Percentiles rank a stretch among this genome's conserved stretches.
phyloP scores from a whole-genome alignment of 108 stramenopile genomes.

The Fragilariopsis cylindrus region DNA sequence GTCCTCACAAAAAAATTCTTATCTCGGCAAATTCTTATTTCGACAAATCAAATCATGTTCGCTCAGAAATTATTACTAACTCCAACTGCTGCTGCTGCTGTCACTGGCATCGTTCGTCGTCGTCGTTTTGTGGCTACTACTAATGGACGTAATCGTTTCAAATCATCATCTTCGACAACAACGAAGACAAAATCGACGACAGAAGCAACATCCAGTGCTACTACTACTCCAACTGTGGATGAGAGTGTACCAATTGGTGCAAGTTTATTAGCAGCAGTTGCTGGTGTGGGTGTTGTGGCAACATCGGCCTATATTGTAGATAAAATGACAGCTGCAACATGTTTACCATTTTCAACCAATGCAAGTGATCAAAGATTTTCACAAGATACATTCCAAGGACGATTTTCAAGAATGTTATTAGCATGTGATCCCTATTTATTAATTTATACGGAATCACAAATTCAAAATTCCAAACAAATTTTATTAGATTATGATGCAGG shows the following conservation, averaged over 20 bases:
- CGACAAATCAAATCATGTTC: too few species aligned
- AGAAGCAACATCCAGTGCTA: too few species aligned
- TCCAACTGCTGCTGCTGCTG: too few species aligned
- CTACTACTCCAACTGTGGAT: too few species aligned
- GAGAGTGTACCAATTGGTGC: slow-evolving; percentile 32
- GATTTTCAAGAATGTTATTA: slow-evolving; percentile 70
- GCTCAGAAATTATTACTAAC: too few species aligned
- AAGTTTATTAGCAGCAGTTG: slow-evolving; percentile 50
- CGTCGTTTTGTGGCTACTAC: too few species aligned
- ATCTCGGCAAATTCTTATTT: too few species aligned
- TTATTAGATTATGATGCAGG: slow-evolving; percentile 39
- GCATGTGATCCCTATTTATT: slow-evolving; percentile 72
- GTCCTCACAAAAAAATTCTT: too few species aligned
- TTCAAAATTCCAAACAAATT: slow-evolving; percentile 31
- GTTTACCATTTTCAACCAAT: slow-evolving; percentile 52
- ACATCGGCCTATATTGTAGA: slow-evolving; percentile 50
- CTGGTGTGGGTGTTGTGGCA: slow-evolving; percentile 54
- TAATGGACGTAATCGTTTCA: too few species aligned
- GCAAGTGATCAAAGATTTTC: slow-evolving; percentile 47
- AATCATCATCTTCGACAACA: too few species aligned
- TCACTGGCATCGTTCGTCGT: too few species aligned
- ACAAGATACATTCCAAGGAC: slow-evolving; percentile 57
- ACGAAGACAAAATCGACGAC: too few species aligned
- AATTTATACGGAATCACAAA: slow-evolving; percentile 47
- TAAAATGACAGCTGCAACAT: slow-evolving; percentile 43